Percentiles rank a stretch among this genome's conserved stretches.
These are phyloP conservation scores for Ottelia alismoides DNA, from an alignment of 106 monocot species.

Conservation along the genomic window DNA sequence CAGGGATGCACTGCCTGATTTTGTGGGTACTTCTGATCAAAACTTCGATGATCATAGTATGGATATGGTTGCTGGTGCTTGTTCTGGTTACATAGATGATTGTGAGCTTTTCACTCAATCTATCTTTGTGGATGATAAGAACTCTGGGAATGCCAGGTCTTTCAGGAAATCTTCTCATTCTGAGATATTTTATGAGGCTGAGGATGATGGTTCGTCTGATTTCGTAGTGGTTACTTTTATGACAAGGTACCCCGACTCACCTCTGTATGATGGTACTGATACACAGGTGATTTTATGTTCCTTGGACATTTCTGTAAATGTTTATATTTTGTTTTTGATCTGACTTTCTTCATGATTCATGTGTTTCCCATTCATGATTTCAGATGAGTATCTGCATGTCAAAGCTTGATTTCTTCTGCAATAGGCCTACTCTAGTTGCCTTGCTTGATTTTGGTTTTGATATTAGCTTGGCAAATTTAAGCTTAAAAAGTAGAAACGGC, in stretches of 20 bases:
- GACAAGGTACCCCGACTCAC: slow-evolving; percentile 63
- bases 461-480: slow-evolving; percentile 46
- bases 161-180: slow-evolving; percentile 17
- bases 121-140: slow-evolving; percentile 10
- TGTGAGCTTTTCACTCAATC: slow-evolving; percentile 11
- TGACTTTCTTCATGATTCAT: neutral
- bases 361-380: slow-evolving; percentile 1
- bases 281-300: slow-evolving; percentile 41
- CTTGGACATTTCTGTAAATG: neutral
- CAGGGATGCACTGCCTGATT: slow-evolving; percentile 83
- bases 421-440: slow-evolving; percentile 86
- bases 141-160: slow-evolving; percentile 18
- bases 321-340: neutral
- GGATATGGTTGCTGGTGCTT: slow-evolving; percentile 15
- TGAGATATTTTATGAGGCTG: slow-evolving; percentile 82
- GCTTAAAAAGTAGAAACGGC: slow-evolving; percentile 9
- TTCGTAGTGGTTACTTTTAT: slow-evolving; percentile 76
- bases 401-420: slow-evolving; percentile 77
- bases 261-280: slow-evolving; percentile 77
- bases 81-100: slow-evolving; percentile 3
- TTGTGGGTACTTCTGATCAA: slow-evolving; percentile 42
- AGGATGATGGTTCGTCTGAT: slow-evolving; percentile 48
- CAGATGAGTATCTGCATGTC: slow-evolving; percentile 95
- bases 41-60: slow-evolving; percentile 13
- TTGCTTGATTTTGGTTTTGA: slow-evolving; percentile 75